Percentiles rank a stretch among this genome's conserved stretches.
Conservation (phyloP, 768 basidiomycete species). For the Sistotremastrum suecicum region DNA sequence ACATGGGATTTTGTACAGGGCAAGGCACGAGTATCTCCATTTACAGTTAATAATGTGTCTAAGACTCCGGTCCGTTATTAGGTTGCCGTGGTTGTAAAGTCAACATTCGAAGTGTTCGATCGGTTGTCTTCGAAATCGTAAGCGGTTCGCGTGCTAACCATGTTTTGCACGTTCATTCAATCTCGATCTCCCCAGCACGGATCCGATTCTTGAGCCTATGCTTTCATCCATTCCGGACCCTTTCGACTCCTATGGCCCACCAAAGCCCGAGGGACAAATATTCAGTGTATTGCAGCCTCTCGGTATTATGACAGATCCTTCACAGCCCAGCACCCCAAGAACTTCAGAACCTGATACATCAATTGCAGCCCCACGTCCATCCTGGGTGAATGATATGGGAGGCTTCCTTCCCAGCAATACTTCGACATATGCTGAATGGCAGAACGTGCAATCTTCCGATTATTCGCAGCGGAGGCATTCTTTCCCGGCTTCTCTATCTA, state of each 20-base stretch:
- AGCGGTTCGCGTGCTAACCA: slow-evolving; percentile 16
- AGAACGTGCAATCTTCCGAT: too few relatives aligned
- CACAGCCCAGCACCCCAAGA: slow-evolving; percentile 26
- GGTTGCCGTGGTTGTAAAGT: slow-evolving; percentile 74
- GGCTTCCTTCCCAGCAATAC: slow-evolving; percentile 28
- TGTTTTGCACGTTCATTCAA: slow-evolving; percentile 5
- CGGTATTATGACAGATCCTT: slow-evolving; percentile 60
- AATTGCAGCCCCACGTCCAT: slow-evolving; percentile 20
- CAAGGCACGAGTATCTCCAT: slow-evolving; percentile 37
- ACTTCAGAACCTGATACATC: slow-evolving; percentile 21
- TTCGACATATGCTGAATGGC: neutral
- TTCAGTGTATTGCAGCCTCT: slow-evolving; percentile 86
- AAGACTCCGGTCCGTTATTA: slow-evolving; percentile 12
- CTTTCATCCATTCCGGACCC: slow-evolving; percentile 83
- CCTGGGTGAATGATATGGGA: slow-evolving; percentile 38
- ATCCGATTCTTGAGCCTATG: slow-evolving; percentile 85
- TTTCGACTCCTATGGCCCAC: slow-evolving; percentile 83
- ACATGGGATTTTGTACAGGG: slow-evolving; percentile 88
- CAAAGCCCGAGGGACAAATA: slow-evolving; percentile 79
- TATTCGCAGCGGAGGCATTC: too few relatives aligned
- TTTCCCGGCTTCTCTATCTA: too few relatives aligned
- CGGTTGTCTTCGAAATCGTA: slow-evolving; percentile 77
- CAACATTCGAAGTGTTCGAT: slow-evolving; percentile 87
- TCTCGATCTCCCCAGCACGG: slow-evolving; percentile 36
- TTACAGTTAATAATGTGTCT: neutral